A percentile compares a stretch with the other conserved stretches of the same genome.
These are phyloP conservation scores for Karstenula rhodostoma DNA, from an alignment of 2,329 filamentous ascomycete genomes.

Conservation along the genomic window DNA sequence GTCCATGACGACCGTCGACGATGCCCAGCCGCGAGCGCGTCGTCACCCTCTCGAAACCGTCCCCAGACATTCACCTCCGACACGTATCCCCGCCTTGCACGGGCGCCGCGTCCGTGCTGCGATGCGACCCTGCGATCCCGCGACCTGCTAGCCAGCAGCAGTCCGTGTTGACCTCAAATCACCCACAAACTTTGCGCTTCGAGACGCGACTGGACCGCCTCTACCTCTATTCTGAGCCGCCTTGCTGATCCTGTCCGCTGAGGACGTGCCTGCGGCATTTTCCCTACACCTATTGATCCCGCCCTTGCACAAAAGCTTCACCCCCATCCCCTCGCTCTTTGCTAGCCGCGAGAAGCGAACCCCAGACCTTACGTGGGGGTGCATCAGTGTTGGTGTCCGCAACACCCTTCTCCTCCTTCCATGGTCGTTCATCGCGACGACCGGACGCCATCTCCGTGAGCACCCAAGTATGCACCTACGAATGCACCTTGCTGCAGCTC, in stretches of 20 bases:
- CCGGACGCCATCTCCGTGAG: background rate
- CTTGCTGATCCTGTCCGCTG: slow-evolving; percentile 11
- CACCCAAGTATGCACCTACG: slow-evolving; percentile 2
- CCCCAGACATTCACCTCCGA: background rate
- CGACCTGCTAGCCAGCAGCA: slow-evolving; percentile 5
- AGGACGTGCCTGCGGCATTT: slow-evolving; percentile 20
- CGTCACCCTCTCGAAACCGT: background rate
- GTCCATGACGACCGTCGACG: background rate
- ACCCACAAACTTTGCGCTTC: slow-evolving; percentile 7
- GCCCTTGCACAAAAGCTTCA: background rate
- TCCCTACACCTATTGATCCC: background rate
- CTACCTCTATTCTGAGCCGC: slow-evolving; percentile 9
- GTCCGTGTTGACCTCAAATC: slow-evolving; percentile 14
- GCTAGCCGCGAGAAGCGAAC: slow-evolving; percentile 17
- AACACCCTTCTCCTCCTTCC: slow-evolving; percentile 7
- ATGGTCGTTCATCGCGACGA: slow-evolving; percentile 10
- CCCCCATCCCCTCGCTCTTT: slow-evolving; percentile 1
- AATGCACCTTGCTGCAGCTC: slow-evolving; percentile 13
- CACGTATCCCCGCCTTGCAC: slow-evolving; percentile 6
- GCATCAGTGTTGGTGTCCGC: background rate
- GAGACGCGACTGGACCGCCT: background rate
- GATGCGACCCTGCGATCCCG: background rate
- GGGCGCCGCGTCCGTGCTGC: slow-evolving; percentile 2
- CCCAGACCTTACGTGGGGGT: slow-evolving; percentile 15
- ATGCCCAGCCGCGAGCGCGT: background rate